Conservation (phyloP, 2,329 filamentous ascomycete genomes). For the Trichoderma sp. region DNA sequence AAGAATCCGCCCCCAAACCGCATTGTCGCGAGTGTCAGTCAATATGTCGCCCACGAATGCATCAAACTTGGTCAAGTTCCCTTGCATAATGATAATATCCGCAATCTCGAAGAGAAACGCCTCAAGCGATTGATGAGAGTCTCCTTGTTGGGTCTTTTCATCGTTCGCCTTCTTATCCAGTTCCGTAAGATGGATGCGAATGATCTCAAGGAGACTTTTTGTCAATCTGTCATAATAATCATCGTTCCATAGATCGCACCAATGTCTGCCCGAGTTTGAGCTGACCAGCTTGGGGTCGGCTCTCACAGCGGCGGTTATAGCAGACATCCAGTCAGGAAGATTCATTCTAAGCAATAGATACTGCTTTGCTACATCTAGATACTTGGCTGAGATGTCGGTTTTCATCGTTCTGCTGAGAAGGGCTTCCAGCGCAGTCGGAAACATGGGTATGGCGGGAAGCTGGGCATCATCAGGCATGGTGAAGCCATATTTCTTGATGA, state of each 20-base stretch:
- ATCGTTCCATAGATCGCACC: slow-evolving; percentile 28
- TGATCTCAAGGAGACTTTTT: background rate
- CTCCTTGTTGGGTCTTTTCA: background rate
- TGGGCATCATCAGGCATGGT: slow-evolving; percentile 21
- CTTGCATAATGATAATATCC: background rate
- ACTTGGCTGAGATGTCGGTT: slow-evolving; percentile 10
- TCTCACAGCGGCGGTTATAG: slow-evolving; percentile 27
- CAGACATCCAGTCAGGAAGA: slow-evolving; percentile 24
- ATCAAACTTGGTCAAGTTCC: background rate
- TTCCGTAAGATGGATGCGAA: background rate
- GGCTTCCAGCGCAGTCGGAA: slow-evolving; percentile 12
- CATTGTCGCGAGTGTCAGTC: background rate
- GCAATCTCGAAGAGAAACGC: background rate
- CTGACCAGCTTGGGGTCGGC: slow-evolving; percentile 25
- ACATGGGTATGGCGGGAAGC: slow-evolving; percentile 28
- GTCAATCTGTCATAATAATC: background rate
- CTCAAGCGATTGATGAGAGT: background rate
- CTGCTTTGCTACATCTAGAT: background rate
- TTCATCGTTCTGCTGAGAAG: slow-evolving; percentile 24
- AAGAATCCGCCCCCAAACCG: background rate
- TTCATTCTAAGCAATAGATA: slow-evolving; percentile 25
- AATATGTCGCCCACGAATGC: background rate
- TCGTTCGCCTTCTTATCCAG: background rate
- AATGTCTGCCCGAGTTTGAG: slow-evolving; percentile 32
- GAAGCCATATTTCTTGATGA: slow-evolving; percentile 32